phyloP scores from a whole-genome alignment of 257 asterid species.

The Plantago elongata region DNA sequence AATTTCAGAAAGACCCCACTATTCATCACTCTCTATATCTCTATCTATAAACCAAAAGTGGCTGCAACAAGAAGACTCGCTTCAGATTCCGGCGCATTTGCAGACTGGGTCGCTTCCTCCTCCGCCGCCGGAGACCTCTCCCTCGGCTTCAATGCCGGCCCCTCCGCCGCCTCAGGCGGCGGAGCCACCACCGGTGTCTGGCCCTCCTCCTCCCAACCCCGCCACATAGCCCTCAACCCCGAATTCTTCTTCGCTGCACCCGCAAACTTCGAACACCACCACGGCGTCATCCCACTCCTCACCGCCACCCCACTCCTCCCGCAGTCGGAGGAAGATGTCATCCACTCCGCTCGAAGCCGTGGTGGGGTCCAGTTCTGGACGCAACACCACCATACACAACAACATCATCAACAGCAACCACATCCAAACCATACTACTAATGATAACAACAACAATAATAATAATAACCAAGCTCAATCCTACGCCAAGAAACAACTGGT shows the following conservation, averaged over 20 bases:
- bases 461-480: constrained; percentile 24
- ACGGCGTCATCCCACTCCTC: constrained; percentile 52
- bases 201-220: constrained; percentile 37
- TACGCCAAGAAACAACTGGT: constrained; percentile 31
- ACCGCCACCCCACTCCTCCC: constrained; percentile 40
- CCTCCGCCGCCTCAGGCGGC: constrained; percentile 25
- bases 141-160: constrained; percentile 66
- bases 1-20: constrained; percentile 54
- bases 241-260: constrained; percentile 70
- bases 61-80: constrained; percentile 58
- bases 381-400: constrained; percentile 19
- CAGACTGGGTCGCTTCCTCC: constrained; percentile 64
- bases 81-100: constrained; percentile 59
- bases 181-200: constrained; percentile 39
- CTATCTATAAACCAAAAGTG: constrained; percentile 38
- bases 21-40: background rate
- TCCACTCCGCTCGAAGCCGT: constrained; percentile 17
- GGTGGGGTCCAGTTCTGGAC: constrained; percentile 43
- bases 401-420: no score
- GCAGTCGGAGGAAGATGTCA: constrained; percentile 14
- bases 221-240: constrained; percentile 59
- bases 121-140: constrained; percentile 66
- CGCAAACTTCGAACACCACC: constrained; percentile 41
- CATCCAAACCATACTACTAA: no score
- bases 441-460: no score